Percentiles rank a stretch among this genome's conserved stretches.
phyloP scores from a whole-genome alignment of 2,329 filamentous ascomycete species.

The Venturia oleaginea region DNA sequence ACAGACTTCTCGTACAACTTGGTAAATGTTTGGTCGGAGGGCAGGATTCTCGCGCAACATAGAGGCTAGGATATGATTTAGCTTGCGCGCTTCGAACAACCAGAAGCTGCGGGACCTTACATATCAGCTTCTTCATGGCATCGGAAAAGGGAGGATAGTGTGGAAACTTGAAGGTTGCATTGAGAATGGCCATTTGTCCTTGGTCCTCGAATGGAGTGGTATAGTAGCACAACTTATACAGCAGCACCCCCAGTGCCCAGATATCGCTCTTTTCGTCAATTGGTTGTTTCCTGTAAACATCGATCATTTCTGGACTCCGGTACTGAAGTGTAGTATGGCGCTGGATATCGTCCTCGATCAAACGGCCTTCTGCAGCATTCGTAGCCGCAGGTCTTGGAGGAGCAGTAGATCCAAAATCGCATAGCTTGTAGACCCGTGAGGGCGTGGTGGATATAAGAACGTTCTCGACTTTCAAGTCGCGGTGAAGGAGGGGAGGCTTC shows the following conservation, averaged over 20 bases:
- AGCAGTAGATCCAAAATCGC: slow-evolving; percentile 93
- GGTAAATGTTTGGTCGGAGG: slow-evolving; percentile 82
- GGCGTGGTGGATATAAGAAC: slow-evolving; percentile 71
- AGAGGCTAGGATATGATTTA: slow-evolving; percentile 46
- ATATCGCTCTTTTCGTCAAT: slow-evolving; percentile 99
- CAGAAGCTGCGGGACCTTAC: slow-evolving; percentile 40
- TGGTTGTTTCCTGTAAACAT: slow-evolving; percentile 90
- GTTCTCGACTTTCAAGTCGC: slow-evolving; percentile 96
- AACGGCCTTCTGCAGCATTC: slow-evolving; percentile 76
- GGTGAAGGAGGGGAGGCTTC: slow-evolving; percentile 82
- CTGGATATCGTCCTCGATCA: slow-evolving; percentile 95
- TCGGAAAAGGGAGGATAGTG: slow-evolving; percentile 84
- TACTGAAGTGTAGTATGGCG: slow-evolving; percentile 97
- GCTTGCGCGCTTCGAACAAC: not conserved
- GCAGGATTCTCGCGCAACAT: slow-evolving; percentile 84
- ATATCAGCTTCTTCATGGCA: slow-evolving; percentile 79
- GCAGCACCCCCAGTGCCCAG: slow-evolving; percentile 86
- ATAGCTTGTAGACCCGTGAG: slow-evolving; percentile 82
- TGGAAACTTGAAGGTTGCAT: slow-evolving; percentile 89
- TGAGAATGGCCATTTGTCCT: slow-evolving; percentile 92
- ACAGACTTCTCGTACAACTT: slow-evolving; percentile 80
- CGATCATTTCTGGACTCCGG: slow-evolving; percentile 95
- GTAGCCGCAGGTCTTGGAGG: slow-evolving; percentile 74
- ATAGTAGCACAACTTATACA: slow-evolving; percentile 99
- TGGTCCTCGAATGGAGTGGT: slow-evolving; percentile 98